Percentiles rank a stretch among this genome's conserved stretches.
These are phyloP conservation scores for Arthrobotrys entomopaga DNA, from an alignment of 2,329 filamentous ascomycete species.

Conservation along the genomic window DNA sequence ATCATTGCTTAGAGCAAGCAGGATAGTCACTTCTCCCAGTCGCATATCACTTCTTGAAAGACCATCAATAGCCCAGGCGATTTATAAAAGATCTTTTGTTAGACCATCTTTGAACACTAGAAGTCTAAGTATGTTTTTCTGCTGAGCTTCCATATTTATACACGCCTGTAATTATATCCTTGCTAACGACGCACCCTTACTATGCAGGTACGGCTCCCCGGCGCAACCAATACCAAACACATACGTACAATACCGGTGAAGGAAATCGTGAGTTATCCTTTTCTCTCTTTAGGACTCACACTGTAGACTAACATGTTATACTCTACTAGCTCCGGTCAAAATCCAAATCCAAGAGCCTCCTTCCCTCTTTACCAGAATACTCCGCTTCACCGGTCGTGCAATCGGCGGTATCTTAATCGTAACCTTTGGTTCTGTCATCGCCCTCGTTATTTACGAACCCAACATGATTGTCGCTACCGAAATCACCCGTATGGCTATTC, in stretches of 20 bases:
- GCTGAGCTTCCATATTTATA: neutral
- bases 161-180: neutral
- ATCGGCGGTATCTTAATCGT: slow-evolving; percentile 44
- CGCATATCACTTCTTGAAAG: slow-evolving; percentile 21
- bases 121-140: slow-evolving; percentile 26
- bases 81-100: slow-evolving; percentile 20
- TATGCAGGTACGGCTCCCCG: slow-evolving; percentile 18
- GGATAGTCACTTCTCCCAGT: slow-evolving; percentile 17
- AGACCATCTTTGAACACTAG: slow-evolving; percentile 13
- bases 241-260: slow-evolving; percentile 48
- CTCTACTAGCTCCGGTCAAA: slow-evolving; percentile 38
- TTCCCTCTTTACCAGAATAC: slow-evolving; percentile 31
- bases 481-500: slow-evolving; percentile 34
- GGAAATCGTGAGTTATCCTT: slow-evolving; percentile 42
- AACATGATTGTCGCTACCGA: slow-evolving; percentile 47
- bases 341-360: slow-evolving; percentile 53
- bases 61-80: slow-evolving; percentile 16
- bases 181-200: slow-evolving; percentile 13
- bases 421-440: slow-evolving; percentile 48
- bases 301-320: slow-evolving; percentile 2
- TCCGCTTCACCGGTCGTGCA: slow-evolving; percentile 34
- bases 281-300: neutral
- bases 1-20: slow-evolving; percentile 47
- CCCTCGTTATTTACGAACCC: slow-evolving; percentile 42
- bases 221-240: slow-evolving; percentile 44